These are phyloP conservation scores for Clarkia xantiana DNA, from an alignment of 345 rosid genomes.

Conservation along the genomic window DNA sequence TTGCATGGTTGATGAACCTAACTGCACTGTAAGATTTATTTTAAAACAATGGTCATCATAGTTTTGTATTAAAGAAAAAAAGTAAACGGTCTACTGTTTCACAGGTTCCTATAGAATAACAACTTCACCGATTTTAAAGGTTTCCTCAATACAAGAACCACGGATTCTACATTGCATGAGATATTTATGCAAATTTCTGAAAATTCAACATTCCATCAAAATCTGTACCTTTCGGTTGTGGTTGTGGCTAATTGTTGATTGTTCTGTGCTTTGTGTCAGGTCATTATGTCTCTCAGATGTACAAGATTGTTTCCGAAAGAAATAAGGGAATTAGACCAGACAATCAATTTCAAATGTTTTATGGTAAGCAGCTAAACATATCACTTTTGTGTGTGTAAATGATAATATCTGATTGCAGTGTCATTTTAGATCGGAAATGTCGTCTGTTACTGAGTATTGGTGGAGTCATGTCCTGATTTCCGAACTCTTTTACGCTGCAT, in stretches of 20 bases:
- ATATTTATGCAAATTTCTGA: conserved; percentile 73
- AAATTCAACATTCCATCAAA: neutral
- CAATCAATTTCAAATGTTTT: conserved; percentile 82
- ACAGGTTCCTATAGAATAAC: conserved; percentile 77
- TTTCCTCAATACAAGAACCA: conserved; percentile 90
- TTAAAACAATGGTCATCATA: neutral
- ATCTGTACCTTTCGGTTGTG: neutral
- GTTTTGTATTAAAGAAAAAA: neutral
- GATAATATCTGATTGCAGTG: neutral
- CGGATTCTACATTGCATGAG: conserved; percentile 88
- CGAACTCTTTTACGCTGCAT: too few relatives aligned
- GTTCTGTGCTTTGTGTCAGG: conserved; percentile 26
- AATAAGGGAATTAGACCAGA: conserved; percentile 57
- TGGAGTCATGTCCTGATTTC: conserved; percentile 94
- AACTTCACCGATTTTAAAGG: conserved; percentile 79
- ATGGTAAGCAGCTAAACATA: conserved; percentile 32
- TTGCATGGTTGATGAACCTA: conserved; percentile 55
- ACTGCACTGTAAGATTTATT: conserved; percentile 45
- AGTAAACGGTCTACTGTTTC: too few relatives aligned
- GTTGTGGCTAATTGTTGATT: neutral
- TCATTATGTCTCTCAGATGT: conserved; percentile 93
- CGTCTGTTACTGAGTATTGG: conserved; percentile 93
- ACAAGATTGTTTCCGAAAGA: conserved; percentile 54
- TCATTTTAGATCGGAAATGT: conserved; percentile 71
- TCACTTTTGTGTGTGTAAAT: neutral